These are phyloP conservation scores for Hypholoma sublateritium DNA, from an alignment of 768 basidiomycete species.

Conservation along the genomic window DNA sequence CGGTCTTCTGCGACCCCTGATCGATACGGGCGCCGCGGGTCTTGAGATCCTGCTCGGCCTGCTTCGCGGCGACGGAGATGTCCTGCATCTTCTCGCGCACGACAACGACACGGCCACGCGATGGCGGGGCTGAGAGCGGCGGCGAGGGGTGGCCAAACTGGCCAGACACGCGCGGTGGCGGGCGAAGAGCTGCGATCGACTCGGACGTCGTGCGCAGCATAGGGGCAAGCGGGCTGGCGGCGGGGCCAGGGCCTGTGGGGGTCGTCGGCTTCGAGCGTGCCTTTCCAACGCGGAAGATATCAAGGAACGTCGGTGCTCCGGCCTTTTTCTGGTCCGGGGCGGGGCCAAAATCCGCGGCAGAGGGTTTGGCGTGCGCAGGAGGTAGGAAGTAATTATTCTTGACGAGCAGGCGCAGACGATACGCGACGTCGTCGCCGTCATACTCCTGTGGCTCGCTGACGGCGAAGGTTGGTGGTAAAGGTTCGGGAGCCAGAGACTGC, in stretches of 20 bases:
- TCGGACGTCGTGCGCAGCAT: conserved; percentile 67
- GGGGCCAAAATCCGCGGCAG: conserved; percentile 59
- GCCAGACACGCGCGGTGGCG: conserved; percentile 34
- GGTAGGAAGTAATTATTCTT: conserved; percentile 90
- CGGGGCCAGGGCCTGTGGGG: conserved; percentile 36
- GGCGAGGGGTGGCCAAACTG: conserved; percentile 36
- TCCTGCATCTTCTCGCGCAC: conserved; percentile 82
- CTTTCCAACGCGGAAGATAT: conserved; percentile 70
- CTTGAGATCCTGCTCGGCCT: conserved; percentile 74
- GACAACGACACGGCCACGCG: conserved; percentile 69
- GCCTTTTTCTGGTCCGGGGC: conserved; percentile 43
- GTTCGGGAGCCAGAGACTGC: conserved; percentile 46
- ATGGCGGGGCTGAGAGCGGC: conserved; percentile 23
- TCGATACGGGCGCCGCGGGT: conserved; percentile 48
- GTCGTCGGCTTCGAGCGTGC: conserved; percentile 64
- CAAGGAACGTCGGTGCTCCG: conserved; percentile 58
- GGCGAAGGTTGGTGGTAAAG: conserved; percentile 49
- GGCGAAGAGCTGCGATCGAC: conserved; percentile 48
- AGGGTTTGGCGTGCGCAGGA: conserved; percentile 83
- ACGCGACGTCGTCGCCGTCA: conserved; percentile 78
- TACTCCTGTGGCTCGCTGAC: conserved; percentile 50
- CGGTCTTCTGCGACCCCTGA: conserved; percentile 40
- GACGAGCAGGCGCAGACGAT: conserved; percentile 79
- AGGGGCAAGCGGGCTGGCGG: conserved; percentile 39
- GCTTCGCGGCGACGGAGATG: conserved; percentile 66